Evolutionary conservation across 345 rosid genomes (phyloP), one percentile per base, ranked within the genome.

Genomic region (Chamaenerion angustifolium): DNA sequence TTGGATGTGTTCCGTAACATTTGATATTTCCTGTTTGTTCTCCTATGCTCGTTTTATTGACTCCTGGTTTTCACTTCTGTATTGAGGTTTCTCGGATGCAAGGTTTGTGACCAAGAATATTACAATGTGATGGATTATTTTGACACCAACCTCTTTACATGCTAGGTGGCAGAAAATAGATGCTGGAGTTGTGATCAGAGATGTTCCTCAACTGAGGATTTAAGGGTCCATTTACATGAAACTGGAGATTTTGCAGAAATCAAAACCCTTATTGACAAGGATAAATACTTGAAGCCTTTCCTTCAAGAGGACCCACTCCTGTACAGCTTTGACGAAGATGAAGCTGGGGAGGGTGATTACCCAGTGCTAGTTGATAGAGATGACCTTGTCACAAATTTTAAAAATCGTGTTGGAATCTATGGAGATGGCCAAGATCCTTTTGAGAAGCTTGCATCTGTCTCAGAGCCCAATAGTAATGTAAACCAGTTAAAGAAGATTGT

Each of bases 301-400:
- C 70, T 68, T 71, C 74, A 66, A 62, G 82, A 92, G 61, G 98
- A 87, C 76, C 54, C 88, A 12, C 88, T 92, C 51, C 58, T 92
- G 56, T 84, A 80, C 67, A 78, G 89, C 61, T 87, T 87, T 45
- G 67, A 52, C 10, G 96, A 77, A 50, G 95, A 75, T 42, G 95
- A 77, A 49, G 93, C 73, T 44, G 81, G 61, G 16, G 98, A 78
- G 63, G 81, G 76, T 48, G 85, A 78, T 37, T 57, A 31, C 35
- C 52, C 57, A 21, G 46, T 54, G 16, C 55, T 63, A 1, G 54
- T 74, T 46, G 80, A 79, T 58, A 66, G 68, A 58, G 86, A 75
- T 60, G 79, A 68, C 37, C 16, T 68, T 49, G 42, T 71, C 58
- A 76, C 17, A 64, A 75, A 83, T 54, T 67, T 79, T 67, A 49